Evolutionary conservation across 1,139 yeast species (phyloP), one percentile per base, ranked within the genome.

Genomic region (Arxiozyma telluris): DNA sequence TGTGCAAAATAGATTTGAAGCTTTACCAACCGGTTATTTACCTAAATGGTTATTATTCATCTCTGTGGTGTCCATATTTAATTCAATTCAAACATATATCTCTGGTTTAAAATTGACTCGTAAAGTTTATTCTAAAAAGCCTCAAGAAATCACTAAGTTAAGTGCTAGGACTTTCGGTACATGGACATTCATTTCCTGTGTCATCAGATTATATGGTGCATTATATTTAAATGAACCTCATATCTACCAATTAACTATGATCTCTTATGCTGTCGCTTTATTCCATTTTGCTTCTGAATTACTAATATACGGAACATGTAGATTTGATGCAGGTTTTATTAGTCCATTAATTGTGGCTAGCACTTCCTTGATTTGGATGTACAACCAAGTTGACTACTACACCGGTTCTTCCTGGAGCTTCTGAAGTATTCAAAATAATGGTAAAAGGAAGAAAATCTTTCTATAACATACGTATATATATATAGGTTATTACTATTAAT

Each of bases 131-230:
- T 84, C 80, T 49, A 76, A 74, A 54, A 76, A 83, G 54, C 89
- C 94, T 18, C 60, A 71, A 1, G 79, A 83, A 64, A 81, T 91
- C 21, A 88, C 96, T 0, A 75, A 78, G 7, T 76, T 93, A 61
- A 83, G 95, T 61, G 96, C 97, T 11, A 80, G 98, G 64, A 93
- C 98, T 0, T 93, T 93, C 70, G 98, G 98, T 38, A 93, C 98
- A 0, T 93, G 98, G 98, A 93, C 98, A 0, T 75, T 91, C 52
- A 78, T 91, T 61, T 84, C 97, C 1, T 81, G 96, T 1, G 76
- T 93, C 47, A 83, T 93, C 51, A 81, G 98, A 67, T 77, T 84
- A 60, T 90, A 87, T 67, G 96, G 96, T 50, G 95, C 98, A 7
- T 85, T 84, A 71, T 76, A 87, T 67, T 73, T 87, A 58, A 73